Base-by-base conservation (phyloP, 345 rosid genomes). In the Eucalyptus curtisii region DNA sequence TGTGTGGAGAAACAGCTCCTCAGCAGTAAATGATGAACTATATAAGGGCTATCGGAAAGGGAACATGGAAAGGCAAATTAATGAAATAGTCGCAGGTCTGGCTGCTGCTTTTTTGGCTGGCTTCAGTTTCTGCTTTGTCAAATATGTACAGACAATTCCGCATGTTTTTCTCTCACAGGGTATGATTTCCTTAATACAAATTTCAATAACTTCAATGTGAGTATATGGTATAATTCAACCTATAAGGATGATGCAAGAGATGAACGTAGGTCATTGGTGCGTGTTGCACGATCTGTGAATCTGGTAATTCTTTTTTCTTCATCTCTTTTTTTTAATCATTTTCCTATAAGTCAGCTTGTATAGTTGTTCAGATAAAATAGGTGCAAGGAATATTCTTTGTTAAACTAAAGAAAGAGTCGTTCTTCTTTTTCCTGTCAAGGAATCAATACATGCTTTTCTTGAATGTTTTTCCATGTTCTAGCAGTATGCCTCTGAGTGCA, bases 141-240 rank as follows among this genome's bases (percentile, higher is more conserved):
- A 25, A 50, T 42, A 42, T 31, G 14, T 61, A n/a, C 5, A 13
- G 40, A 89, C 88, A 86, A 85, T 85, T 24, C 87, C 31, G 27
- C 59, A n/a, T 49, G 50, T 85, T 47, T 47, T 15, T 55, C 44
- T 15, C 14, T 55, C 27, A 22, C 40, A 31, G 44, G 89, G 88
- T 97, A 96, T 89, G 99, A 97, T 95, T 92, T 96, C 90, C 91
- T 94, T 90, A 93, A 97, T 92, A 93, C 99, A 47, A 81, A 94
- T 86, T 86, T 30, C 31, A 93, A 37, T 76, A 94, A 88, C 86
- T 96, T 94, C 89, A 96, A 96, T 81, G 95, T 94, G 91, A 94
- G 88, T 90, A 90, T 96, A 86, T 95, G 99, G 99, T 97, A 95
- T 92, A 97, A 97, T 91, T 92, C 97, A 64, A 95, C 97, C 37